A percentile compares a stretch with the other conserved stretches of the same genome.
These are phyloP conservation scores for Asparagopsis taxiformis DNA, from an alignment of 31 red algal species.

Conservation along the genomic window DNA sequence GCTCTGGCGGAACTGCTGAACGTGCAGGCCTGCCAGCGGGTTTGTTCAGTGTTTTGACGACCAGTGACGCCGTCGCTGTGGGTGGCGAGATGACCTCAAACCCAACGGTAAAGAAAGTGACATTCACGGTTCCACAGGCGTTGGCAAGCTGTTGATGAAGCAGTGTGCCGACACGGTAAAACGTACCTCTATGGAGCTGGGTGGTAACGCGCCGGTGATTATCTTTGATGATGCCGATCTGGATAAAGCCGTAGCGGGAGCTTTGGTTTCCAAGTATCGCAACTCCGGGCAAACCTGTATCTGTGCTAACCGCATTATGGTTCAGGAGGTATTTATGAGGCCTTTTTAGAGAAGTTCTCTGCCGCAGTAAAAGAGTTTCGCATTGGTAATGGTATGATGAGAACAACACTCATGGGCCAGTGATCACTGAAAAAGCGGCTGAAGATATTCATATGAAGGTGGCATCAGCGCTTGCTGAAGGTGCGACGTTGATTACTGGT, in stretches of 20 bases:
- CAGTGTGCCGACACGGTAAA: conserved; percentile 44
- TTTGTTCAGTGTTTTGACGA: conserved; percentile 61
- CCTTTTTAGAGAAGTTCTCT: conserved; percentile 28
- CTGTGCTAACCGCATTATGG: conserved; percentile 67
- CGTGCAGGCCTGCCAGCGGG: conserved; percentile 37
- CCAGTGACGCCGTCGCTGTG: conserved; percentile 17
- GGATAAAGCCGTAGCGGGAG: conserved; percentile 31
- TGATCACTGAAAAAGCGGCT: conserved; percentile 55
- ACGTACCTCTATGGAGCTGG: conserved; percentile 54
- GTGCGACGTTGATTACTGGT: conserved; percentile 48
- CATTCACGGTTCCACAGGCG: conserved; percentile 78
- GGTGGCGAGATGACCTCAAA: conserved; percentile 20
- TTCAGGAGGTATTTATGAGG: conserved; percentile 39
- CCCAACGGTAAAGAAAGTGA: conserved; percentile 37
- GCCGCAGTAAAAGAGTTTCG: conserved; percentile 9
- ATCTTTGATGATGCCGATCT: conserved; percentile 79
- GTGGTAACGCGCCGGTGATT: conserved; percentile 78
- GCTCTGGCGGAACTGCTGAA: conserved; percentile 38
- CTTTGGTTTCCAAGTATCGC: conserved; percentile 44
- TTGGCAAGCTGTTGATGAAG: conserved; percentile 41
- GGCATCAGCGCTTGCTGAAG: conserved; percentile 34
- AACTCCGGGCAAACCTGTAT: conserved; percentile 81
- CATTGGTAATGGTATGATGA: conserved; percentile 30
- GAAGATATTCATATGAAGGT: conserved; percentile 51
- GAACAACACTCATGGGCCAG: too few species aligned